Evolutionary conservation across 2,329 filamentous ascomycete species (phyloP).

Genomic region (Magnaporthiopsis incrustans): DNA sequence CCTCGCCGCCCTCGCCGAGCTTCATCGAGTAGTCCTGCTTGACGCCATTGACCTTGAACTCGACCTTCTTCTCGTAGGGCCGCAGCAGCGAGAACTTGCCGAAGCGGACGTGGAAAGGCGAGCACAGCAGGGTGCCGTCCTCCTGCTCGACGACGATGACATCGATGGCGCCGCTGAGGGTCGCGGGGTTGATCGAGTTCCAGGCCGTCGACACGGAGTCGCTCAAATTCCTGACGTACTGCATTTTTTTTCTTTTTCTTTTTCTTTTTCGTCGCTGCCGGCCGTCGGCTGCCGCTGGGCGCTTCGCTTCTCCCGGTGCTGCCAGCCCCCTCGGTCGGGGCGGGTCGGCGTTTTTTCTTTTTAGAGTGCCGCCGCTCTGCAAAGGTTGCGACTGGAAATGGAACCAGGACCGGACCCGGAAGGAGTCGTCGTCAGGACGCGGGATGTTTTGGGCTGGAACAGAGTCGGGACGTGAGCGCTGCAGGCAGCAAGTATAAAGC

Average conservation of each 20-base stretch:
- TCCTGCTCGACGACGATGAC: slow-evolving; percentile 97
- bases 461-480: too few species aligned
- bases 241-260: slow-evolving; percentile 61
- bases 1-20: slow-evolving; percentile 91
- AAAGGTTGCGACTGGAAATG: too few species aligned
- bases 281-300: too few species aligned
- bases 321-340: too few species aligned
- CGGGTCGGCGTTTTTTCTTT: too few species aligned
- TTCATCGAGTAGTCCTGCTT: slow-evolving; percentile 98
- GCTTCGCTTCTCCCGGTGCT: too few species aligned
- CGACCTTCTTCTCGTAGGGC: slow-evolving; percentile 97
- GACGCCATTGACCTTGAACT: slow-evolving; percentile 87
- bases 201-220: slow-evolving; percentile 96
- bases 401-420: too few species aligned
- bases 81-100: slow-evolving; percentile 95
- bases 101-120: slow-evolving; percentile 96
- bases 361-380: too few species aligned
- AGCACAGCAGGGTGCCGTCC: slow-evolving; percentile 83
- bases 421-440: too few species aligned
- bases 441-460: too few species aligned
- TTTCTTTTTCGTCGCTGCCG: too few species aligned
- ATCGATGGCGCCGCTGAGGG: slow-evolving; percentile 94
- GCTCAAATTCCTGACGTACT: slow-evolving; percentile 94
- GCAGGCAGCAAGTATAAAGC: too few species aligned
- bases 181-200: slow-evolving; percentile 99